Percentiles rank a stretch among this genome's conserved stretches.
phyloP scores from a whole-genome alignment of 306 rosid genomes.

The Hippophae rhamnoides region DNA sequence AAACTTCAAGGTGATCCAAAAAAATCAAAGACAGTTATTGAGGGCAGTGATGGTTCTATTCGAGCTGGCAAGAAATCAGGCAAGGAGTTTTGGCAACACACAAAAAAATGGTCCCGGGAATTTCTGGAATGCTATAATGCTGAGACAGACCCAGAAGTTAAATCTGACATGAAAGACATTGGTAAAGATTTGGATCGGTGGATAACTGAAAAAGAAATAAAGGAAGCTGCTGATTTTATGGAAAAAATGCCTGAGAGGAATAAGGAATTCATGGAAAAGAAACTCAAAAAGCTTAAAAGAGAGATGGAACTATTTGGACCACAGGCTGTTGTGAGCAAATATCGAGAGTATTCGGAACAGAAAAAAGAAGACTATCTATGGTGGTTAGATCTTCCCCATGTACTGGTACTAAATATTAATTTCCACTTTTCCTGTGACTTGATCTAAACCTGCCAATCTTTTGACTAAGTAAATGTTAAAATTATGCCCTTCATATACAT shows the following conservation, averaged over 20 bases:
- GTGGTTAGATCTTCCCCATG: conserved; percentile 86
- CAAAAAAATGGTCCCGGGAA: conserved; percentile 88
- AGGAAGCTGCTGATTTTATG: conserved; percentile 81
- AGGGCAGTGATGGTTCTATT: conserved; percentile 85
- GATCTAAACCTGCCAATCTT: conserved; percentile 11
- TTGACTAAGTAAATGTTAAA: not conserved
- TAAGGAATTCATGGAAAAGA: conserved; percentile 58
- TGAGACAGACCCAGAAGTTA: conserved; percentile 76
- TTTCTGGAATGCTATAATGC: conserved; percentile 79
- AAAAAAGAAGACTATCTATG: conserved; percentile 83
- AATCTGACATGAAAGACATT: conserved; percentile 61
- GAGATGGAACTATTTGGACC: conserved; percentile 97
- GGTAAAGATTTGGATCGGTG: conserved; percentile 92
- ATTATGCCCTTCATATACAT: not conserved
- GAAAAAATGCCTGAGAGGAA: conserved; percentile 47
- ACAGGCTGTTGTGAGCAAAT: conserved; percentile 92
- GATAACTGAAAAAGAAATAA: conserved; percentile 81
- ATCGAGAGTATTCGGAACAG: conserved; percentile 66
- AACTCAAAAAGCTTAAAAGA: conserved; percentile 72
- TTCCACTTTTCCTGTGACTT: conserved; percentile 13
- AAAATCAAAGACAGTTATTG: conserved; percentile 50
- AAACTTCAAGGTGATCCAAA: conserved; percentile 17
- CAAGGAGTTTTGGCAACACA: conserved; percentile 96
- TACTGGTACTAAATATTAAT: conserved; percentile 44
- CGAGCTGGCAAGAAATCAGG: conserved; percentile 74